These are phyloP conservation scores for Colletotrichum sp. DNA, from an alignment of 2,329 filamentous ascomycete genomes.

Conservation along the genomic window DNA sequence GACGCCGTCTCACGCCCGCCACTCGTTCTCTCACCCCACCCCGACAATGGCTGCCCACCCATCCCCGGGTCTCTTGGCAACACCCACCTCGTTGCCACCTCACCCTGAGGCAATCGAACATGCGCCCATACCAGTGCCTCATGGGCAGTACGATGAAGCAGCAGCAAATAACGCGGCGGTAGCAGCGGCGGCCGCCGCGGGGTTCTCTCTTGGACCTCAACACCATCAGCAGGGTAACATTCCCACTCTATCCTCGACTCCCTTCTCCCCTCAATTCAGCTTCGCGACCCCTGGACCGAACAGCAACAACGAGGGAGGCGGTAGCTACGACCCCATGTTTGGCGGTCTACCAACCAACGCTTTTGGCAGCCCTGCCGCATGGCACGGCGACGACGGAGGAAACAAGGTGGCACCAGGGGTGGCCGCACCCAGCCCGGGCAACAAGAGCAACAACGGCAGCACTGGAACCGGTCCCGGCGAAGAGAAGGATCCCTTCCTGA, in stretches of 20 bases:
- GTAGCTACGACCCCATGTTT: conserved; percentile 66
- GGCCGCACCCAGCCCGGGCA: conserved; percentile 42
- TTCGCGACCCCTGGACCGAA: conserved; percentile 37
- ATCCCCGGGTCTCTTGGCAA: conserved; percentile 43
- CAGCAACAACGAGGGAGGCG: conserved; percentile 33
- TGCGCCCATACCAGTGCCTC: conserved; percentile 34
- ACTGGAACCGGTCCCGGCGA: conserved; percentile 54
- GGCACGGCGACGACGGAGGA: conserved; percentile 47
- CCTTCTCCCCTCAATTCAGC: conserved; percentile 49
- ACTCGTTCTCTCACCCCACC: conserved; percentile 38
- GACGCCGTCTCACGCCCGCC: conserved; percentile 37
- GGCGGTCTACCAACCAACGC: conserved; percentile 58
- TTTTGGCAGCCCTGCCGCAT: conserved; percentile 56
- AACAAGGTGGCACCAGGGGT: conserved; percentile 10
- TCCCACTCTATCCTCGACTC: conserved; percentile 31
- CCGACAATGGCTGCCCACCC: conserved; percentile 38
- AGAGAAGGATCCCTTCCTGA: conserved; percentile 83
- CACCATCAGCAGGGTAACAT: conserved; percentile 33
- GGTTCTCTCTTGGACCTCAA: conserved; percentile 35
- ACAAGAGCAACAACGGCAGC: conserved; percentile 52
- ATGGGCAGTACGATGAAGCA: conserved; percentile 37
- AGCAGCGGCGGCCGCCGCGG: conserved; percentile 39
- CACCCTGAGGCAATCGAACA: conserved; percentile 37
- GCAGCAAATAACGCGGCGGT: conserved; percentile 36
- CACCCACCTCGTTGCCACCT: conserved; percentile 38